These are phyloP conservation scores for Lagenidium giganteum DNA, from an alignment of 352 stramenopile species.

Conservation along the genomic window DNA sequence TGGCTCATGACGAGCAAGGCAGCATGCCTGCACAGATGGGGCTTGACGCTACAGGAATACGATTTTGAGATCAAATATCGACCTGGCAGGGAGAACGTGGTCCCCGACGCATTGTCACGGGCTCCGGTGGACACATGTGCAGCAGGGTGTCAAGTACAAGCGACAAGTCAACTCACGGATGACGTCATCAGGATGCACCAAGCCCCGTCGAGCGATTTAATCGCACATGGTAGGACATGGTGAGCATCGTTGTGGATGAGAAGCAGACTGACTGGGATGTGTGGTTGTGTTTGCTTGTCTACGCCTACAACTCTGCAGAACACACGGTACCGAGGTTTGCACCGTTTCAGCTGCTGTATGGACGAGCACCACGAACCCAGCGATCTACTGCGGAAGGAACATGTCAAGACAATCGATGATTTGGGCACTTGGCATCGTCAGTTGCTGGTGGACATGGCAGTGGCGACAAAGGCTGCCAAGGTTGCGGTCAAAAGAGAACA, in stretches of 20 bases:
- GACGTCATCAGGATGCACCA: too few relatives aligned
- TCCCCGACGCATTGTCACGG: conserved; percentile 15
- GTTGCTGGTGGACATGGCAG: too few relatives aligned
- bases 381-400: not conserved
- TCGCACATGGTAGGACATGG: conserved; percentile 1
- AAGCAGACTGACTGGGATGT: not conserved
- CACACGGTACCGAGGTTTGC: not conserved
- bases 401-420: not conserved
- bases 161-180: too few relatives aligned
- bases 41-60: conserved; percentile 17
- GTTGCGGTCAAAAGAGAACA: not conserved
- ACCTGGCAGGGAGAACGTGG: conserved; percentile 6
- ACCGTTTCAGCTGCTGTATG: not conserved
- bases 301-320: conserved; percentile 1
- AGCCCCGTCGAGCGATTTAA: conserved; percentile 4
- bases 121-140: too few relatives aligned
- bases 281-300: not conserved
- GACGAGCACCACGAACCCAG: not conserved
- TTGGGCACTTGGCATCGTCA: not conserved
- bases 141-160: too few relatives aligned
- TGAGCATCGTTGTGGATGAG: not conserved
- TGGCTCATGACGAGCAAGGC: conserved; percentile 17
- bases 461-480: too few relatives aligned
- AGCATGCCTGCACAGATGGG: conserved; percentile 8
- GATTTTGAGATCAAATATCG: conserved; percentile 13